Evolutionary conservation across 768 basidiomycete species (phyloP).

Genomic region (Exidia glandulosa): DNA sequence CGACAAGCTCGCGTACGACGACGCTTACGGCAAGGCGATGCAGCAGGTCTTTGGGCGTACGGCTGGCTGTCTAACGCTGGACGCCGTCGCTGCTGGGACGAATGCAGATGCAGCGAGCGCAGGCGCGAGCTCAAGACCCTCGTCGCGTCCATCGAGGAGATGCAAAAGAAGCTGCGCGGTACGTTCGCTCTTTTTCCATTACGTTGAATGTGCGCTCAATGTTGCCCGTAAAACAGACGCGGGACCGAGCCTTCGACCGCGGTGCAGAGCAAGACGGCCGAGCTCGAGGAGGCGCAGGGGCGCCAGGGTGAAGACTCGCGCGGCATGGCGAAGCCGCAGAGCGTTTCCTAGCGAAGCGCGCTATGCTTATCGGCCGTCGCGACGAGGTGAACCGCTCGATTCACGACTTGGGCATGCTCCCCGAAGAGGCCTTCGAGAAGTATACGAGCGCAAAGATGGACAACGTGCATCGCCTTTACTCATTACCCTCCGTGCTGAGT

Average conservation of each 20-base stretch:
- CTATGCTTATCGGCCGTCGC: constrained; percentile 71
- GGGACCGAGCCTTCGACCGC: constrained; percentile 45
- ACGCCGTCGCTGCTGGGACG: constrained; percentile 86
- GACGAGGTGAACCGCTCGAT: constrained; percentile 95
- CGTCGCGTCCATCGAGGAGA: constrained; percentile 49
- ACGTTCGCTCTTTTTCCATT: background rate
- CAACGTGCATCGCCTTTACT: constrained; percentile 56
- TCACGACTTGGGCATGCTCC: constrained; percentile 89
- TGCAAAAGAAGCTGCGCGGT: constrained; percentile 59
- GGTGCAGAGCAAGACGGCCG: constrained; percentile 53
- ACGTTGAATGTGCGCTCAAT: background rate
- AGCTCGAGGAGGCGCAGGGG: constrained; percentile 64
- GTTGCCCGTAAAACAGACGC: constrained; percentile 49
- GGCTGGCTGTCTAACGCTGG: constrained; percentile 87
- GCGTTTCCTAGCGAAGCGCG: constrained; percentile 83
- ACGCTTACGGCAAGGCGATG: constrained; percentile 67
- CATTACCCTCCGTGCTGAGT: too few relatives aligned
- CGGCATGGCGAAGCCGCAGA: constrained; percentile 86
- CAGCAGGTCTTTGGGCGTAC: constrained; percentile 97
- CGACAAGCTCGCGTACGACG: constrained; percentile 70
- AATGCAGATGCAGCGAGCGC: too few relatives aligned
- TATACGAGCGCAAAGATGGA: constrained; percentile 85
- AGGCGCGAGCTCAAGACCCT: constrained; percentile 59
- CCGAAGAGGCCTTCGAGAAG: constrained; percentile 95
- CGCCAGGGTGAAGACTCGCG: constrained; percentile 83